A percentile compares a stretch with the other conserved stretches of the same genome.
These are phyloP conservation scores for Pythium coloratum DNA, from an alignment of 352 stramenopile species.

Conservation along the genomic window DNA sequence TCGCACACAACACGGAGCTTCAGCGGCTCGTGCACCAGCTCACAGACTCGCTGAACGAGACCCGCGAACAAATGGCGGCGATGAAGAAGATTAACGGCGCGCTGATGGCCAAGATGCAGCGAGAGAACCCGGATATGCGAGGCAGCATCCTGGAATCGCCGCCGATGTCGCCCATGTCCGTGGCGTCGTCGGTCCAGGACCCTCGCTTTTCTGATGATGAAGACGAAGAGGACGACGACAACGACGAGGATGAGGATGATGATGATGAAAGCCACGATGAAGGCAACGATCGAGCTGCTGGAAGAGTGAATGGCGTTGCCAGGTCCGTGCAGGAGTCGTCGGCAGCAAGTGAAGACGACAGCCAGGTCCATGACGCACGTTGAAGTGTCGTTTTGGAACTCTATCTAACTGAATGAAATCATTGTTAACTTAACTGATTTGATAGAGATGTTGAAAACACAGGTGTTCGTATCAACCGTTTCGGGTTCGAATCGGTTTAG, in stretches of 20 bases:
- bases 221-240: slow-evolving; percentile 51
- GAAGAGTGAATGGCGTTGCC: not conserved
- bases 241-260: slow-evolving; percentile 26
- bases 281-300: not conserved
- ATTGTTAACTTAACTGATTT: not conserved
- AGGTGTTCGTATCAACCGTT: slow-evolving; percentile 21
- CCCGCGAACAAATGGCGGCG: slow-evolving; percentile 65
- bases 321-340: slow-evolving; percentile 3
- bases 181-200: slow-evolving; percentile 36
- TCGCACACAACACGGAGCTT: slow-evolving; percentile 65
- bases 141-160: slow-evolving; percentile 53
- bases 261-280: slow-evolving; percentile 7
- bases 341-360: not conserved
- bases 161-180: slow-evolving; percentile 35
- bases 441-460: not conserved
- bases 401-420: slow-evolving; percentile 4
- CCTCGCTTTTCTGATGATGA: slow-evolving; percentile 56
- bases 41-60: slow-evolving; percentile 68
- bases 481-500: slow-evolving; percentile 17
- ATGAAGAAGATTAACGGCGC: slow-evolving; percentile 78
- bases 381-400: slow-evolving; percentile 1
- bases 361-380: slow-evolving; percentile 1
- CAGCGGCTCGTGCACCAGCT: slow-evolving; percentile 74
- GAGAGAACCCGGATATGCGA: slow-evolving; percentile 49
- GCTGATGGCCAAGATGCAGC: slow-evolving; percentile 63